These are phyloP conservation scores for Dryas octopetala DNA, from an alignment of 306 rosid species.

Conservation along the genomic window DNA sequence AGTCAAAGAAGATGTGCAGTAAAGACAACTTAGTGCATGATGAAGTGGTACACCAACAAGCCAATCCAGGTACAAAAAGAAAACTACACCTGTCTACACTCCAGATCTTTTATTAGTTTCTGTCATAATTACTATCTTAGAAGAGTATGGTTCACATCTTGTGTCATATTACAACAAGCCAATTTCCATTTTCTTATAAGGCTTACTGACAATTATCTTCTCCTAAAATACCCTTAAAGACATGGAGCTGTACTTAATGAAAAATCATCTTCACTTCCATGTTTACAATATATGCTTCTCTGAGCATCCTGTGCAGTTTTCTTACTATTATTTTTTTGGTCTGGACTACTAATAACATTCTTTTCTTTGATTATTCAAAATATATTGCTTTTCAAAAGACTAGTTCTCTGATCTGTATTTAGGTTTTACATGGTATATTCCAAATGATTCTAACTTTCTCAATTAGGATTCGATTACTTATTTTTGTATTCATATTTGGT, in stretches of 20 bases:
- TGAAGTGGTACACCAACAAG: slow-evolving; percentile 45
- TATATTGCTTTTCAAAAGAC: not conserved
- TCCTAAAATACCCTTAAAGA: not conserved
- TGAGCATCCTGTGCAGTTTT: not conserved
- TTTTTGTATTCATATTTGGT: not conserved
- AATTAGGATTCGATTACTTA: not conserved
- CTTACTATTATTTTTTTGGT: not conserved
- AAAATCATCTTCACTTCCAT: not conserved
- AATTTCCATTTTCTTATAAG: not conserved
- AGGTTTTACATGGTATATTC: too few relatives aligned
- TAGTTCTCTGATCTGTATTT: too few relatives aligned
- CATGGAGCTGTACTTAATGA: not conserved
- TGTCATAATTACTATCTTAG: not conserved
- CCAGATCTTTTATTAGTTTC: not conserved
- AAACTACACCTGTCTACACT: not conserved
- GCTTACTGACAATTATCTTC: not conserved
- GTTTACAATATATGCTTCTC: not conserved
- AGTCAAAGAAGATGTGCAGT: slow-evolving; percentile 51
- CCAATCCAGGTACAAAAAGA: slow-evolving; percentile 51
- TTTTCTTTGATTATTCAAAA: not conserved
- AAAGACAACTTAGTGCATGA: slow-evolving; percentile 43
- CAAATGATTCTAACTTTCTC: not conserved
- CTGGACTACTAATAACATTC: not conserved
- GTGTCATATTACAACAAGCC: not conserved
- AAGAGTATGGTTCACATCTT: not conserved